Evolutionary conservation across 2,329 filamentous ascomycete species (phyloP).

Genomic region (Phaeoacremonium minimum): DNA sequence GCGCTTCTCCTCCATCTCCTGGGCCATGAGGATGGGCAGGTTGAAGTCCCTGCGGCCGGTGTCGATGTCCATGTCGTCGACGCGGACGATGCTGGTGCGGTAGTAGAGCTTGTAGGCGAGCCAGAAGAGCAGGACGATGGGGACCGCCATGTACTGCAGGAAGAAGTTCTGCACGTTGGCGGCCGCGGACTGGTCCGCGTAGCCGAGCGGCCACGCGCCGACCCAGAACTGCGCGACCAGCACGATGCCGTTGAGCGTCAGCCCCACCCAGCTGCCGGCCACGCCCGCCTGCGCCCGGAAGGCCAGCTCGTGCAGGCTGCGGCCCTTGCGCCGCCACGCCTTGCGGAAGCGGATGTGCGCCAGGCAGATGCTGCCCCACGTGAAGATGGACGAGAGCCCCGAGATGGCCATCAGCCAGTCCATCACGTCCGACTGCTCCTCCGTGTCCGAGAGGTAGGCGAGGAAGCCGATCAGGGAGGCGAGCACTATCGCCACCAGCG

Average conservation of each 20-base stretch:
- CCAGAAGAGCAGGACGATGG: constrained; percentile 66
- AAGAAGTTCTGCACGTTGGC: constrained; percentile 66
- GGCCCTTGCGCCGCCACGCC: constrained; percentile 69
- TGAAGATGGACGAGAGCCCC: constrained; percentile 70
- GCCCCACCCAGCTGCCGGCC: constrained; percentile 74
- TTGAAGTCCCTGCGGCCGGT: constrained; percentile 86
- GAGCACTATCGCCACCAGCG: constrained; percentile 66
- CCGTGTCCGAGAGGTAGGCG: constrained; percentile 68
- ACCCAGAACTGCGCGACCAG: constrained; percentile 86
- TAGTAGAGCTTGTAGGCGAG: constrained; percentile 72
- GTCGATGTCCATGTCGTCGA: constrained; percentile 77
- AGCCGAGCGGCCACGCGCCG: constrained; percentile 70
- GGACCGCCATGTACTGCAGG: constrained; percentile 64
- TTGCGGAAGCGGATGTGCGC: constrained; percentile 86
- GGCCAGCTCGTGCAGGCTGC: constrained; percentile 70
- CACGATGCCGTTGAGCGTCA: constrained; percentile 70
- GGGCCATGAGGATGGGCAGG: constrained; percentile 69
- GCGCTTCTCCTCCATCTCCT: constrained; percentile 72
- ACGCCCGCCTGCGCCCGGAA: constrained; percentile 79
- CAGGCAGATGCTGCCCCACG: constrained; percentile 82
- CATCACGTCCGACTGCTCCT: constrained; percentile 59
- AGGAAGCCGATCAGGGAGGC: constrained; percentile 68
- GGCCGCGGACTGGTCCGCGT: constrained; percentile 33
- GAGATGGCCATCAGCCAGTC: constrained; percentile 77
- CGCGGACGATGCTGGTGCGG: constrained; percentile 61